Evolutionary conservation across 2,329 filamentous ascomycete genomes (phyloP).

Genomic region (Arthroderma sp.): DNA sequence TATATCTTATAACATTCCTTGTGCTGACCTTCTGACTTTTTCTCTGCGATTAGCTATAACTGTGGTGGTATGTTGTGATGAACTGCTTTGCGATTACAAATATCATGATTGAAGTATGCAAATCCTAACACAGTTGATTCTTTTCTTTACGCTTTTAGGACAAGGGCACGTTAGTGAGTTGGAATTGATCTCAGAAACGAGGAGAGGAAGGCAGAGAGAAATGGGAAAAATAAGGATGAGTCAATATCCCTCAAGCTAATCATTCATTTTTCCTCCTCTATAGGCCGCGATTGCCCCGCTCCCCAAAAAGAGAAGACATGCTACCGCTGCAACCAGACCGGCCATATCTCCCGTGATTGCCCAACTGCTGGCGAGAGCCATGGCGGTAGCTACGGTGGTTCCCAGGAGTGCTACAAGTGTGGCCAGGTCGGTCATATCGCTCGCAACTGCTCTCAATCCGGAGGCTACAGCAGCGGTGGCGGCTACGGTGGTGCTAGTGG

Average conservation of each 20-base stretch:
- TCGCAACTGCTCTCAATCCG: constrained; percentile 44
- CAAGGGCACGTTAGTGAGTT: constrained; percentile 66
- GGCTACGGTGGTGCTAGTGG: constrained; percentile 33
- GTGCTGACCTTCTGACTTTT: no score
- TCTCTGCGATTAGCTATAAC: constrained; percentile 50
- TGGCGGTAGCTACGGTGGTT: constrained; percentile 19
- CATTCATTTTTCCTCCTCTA: constrained; percentile 1
- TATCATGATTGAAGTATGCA: constrained; percentile 7
- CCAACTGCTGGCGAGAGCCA: constrained; percentile 38
- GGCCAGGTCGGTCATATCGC: constrained; percentile 94
- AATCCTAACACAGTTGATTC: constrained; percentile 14
- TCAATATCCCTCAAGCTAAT: constrained; percentile 6
- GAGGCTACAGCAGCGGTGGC: constrained; percentile 36
- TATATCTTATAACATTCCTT: no score
- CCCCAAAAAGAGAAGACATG: constrained; percentile 71
- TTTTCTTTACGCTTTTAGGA: constrained; percentile 24
- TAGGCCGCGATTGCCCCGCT: constrained; percentile 80
- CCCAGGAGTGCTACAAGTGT: constrained; percentile 91
- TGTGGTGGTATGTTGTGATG: constrained; percentile 51
- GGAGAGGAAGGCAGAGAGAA: neutral
- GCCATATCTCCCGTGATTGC: constrained; percentile 79
- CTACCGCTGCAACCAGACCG: constrained; percentile 56
- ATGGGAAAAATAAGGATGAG: constrained; percentile 1
- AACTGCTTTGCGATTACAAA: constrained; percentile 2
- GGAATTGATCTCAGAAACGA: constrained; percentile 2